Conservation (phyloP, 192 early-diverging fungal genomes). For the Umbelopsis ramanniana region DNA sequence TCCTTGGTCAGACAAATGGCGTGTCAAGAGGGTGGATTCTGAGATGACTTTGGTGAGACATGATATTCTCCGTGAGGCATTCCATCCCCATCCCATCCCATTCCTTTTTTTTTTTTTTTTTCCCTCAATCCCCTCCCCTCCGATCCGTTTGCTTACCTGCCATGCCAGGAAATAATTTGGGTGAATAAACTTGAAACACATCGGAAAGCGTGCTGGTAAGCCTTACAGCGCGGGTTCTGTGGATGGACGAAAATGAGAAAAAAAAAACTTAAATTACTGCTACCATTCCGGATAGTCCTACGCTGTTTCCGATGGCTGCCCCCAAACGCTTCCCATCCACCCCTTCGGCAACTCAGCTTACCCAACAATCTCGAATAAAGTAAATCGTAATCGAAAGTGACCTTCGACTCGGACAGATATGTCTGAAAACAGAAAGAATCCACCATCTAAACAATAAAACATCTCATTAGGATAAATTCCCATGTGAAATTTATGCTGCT, state of each 20-base stretch:
- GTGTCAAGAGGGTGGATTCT: slow-evolving; percentile 84
- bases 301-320: too few species aligned
- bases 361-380: slow-evolving; percentile 87
- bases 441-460: slow-evolving; percentile 62
- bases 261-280: too few species aligned
- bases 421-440: slow-evolving; percentile 96
- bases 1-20: slow-evolving; percentile 92
- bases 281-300: too few species aligned
- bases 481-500: not conserved
- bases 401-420: slow-evolving; percentile 93
- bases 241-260: slow-evolving; percentile 59
- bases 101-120: too few species aligned
- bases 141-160: slow-evolving; percentile 62
- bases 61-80: too few species aligned
- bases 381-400: slow-evolving; percentile 78
- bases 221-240: slow-evolving; percentile 61
- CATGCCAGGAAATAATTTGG: slow-evolving; percentile 97
- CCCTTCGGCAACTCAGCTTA: slow-evolving; percentile 45
- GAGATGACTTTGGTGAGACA: not conserved
- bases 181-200: slow-evolving; percentile 82
- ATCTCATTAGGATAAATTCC: slow-evolving; percentile 6
- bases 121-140: too few species aligned
- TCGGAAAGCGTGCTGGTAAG: slow-evolving; percentile 61
- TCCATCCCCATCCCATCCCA: too few species aligned
- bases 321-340: not conserved